Base-by-base conservation (phyloP, 2,329 filamentous ascomycete species). In the Plectosphaerella cucumerina region DNA sequence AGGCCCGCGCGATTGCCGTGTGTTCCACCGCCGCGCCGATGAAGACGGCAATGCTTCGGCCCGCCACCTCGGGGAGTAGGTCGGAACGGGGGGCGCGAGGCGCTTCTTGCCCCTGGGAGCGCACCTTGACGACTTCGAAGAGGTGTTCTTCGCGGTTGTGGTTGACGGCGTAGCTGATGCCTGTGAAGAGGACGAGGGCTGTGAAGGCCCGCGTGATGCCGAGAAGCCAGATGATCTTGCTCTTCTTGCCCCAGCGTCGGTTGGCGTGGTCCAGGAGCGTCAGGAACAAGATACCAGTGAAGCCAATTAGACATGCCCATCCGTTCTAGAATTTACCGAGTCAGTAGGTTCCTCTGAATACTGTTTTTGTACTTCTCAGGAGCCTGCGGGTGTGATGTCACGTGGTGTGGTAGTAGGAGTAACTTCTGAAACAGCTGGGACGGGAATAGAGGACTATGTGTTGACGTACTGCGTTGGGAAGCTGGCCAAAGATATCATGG, bases 131-230 rank as follows among this genome's bases (percentile, higher is more conserved):
- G 6, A 86, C 76, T 0, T 70, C 74, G 63, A 82, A 86, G n/a
- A 83, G 69, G 11, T 74, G 75, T 10, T 76, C 66, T 0, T 67
- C 66, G 2, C 71, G 69, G 42, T 75, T 64, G 43, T 75, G 77
- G 69, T 87, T 87, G 53, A 85, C 77, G 3, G 75, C 75, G 53
- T 82, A 87, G 34, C 80, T 83, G 58, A 87, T 77, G 12, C 82
- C 73, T 0, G 84, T 86, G 66, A 81, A 86, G 23, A 86, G 68
- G 4, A 85, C 65, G 6, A 87, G 71, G 2, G 80, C 73, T 22
- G 86, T 70, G 50, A 84, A 81, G 11, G 82, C 82, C 4, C 84
- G 73, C 12, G 79, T 82, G 52, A 82, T 82, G 37, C 78, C 76
- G 5, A 84, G 60, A 34, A 84, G 74, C 73, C 80, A 83, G 57